Base-by-base conservation (phyloP, 208 protist species). In the Acanthamoeba culbertsoni region DNA sequence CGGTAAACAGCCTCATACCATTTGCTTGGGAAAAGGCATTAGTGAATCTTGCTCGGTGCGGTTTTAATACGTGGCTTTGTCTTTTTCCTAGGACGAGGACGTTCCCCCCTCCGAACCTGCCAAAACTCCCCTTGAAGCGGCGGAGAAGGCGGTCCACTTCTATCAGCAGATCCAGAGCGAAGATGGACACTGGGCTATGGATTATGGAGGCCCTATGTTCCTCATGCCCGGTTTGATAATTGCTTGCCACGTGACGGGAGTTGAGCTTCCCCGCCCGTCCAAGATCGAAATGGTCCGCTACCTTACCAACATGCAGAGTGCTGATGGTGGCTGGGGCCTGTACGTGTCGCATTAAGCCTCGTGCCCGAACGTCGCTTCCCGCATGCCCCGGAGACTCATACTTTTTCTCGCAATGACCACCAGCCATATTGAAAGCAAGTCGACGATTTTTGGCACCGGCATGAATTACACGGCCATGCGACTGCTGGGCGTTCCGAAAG, bases 131-230 rank as follows among this genome's bases (percentile, higher is more conserved):
- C 48, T 91, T 20, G 86, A 73, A 28, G 48, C 86, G 8, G 43
- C 46, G 31, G 43, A 35, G 26, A 55, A 46, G 31, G 92, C 88
- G 18, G 42, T 95, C 0, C 42, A 48, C 31, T 95, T 93, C 53
- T 93, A 94, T n/a, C 59, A 88, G 57, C 26, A 48, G 68, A 92
- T 95, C 53, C 94, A 95, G 65, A 93, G 59, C 46, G 93, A 97
- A 12, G 98, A 98, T n/a, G 98, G 98, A 14, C 98, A 99, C 96
- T 99, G 98, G 98, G 97, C 98, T 33, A 98, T 98, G 95, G 98
- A 99, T 94, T 99, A 99, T 96, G 98, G 98, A 89, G 99, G 99
- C 33, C 98, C 98, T 53, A 95, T 98, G 93, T 99, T 99, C 95
- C 97, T 99, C 37, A 96, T 98, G 35, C 96, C 98, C 62, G n/a